Conservation (phyloP, 2,329 filamentous ascomycete genomes). For the Emergomyces africanus region DNA sequence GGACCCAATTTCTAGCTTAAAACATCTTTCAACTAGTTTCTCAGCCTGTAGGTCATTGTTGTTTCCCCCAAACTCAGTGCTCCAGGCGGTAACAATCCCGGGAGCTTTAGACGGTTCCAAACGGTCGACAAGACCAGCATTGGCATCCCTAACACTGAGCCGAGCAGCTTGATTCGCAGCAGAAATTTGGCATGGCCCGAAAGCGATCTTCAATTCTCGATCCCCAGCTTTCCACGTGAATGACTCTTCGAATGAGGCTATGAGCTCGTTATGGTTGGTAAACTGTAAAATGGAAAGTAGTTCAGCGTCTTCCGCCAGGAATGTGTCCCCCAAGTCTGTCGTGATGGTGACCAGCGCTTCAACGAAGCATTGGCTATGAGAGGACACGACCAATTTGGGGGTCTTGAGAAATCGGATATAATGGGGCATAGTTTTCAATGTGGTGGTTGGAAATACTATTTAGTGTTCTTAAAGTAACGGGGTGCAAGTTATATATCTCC, state of each 20-base stretch:
- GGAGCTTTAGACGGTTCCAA: slow-evolving; percentile 19
- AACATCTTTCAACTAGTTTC: slow-evolving; percentile 43
- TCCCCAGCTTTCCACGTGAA: slow-evolving; percentile 34
- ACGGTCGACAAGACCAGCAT: slow-evolving; percentile 15
- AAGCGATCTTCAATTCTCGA: slow-evolving; percentile 31
- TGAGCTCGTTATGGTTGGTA: slow-evolving; percentile 3
- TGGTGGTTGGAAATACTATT: slow-evolving; percentile 15
- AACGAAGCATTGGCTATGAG: slow-evolving; percentile 18
- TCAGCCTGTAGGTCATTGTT: slow-evolving; percentile 31
- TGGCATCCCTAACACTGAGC: not conserved
- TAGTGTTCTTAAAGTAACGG: not conserved
- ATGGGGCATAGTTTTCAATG: slow-evolving; percentile 35
- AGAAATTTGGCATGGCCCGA: slow-evolving; percentile 12
- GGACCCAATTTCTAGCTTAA: slow-evolving; percentile 22
- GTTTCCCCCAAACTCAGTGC: slow-evolving; percentile 28
- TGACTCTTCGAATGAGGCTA: slow-evolving; percentile 28
- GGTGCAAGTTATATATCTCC: not conserved
- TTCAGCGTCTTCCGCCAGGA: slow-evolving; percentile 39
- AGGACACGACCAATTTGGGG: slow-evolving; percentile 33
- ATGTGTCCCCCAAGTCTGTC: slow-evolving; percentile 55
- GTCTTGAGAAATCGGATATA: slow-evolving; percentile 58
- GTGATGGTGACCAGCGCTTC: slow-evolving; percentile 50
- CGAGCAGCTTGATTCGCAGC: not conserved
- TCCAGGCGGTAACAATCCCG: slow-evolving; percentile 47
- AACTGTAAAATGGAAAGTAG: slow-evolving; percentile 23